Percentiles rank a stretch among this genome's conserved stretches.
phyloP scores from a whole-genome alignment of 176 grass and related monocot species.

The Tillandsia leiboldiana region DNA sequence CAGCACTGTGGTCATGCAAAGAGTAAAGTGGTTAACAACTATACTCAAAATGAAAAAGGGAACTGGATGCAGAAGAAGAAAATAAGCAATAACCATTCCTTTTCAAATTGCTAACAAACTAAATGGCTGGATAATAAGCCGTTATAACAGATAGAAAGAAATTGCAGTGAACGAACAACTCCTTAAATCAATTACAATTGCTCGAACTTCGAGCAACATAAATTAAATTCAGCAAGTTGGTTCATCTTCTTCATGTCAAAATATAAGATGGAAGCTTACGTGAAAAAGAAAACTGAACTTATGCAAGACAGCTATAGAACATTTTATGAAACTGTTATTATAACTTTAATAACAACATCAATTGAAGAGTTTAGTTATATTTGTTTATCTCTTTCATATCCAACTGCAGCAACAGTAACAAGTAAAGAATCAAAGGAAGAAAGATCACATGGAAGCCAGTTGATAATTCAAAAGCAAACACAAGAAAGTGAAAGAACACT shows the following conservation, averaged over 20 bases:
- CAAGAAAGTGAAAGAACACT: conserved; percentile 13
- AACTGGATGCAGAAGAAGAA: neutral
- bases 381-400: neutral
- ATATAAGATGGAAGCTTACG: no score
- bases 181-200: neutral
- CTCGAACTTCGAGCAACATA: neutral
- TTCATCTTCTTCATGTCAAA: no score
- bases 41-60: neutral
- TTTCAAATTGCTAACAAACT: neutral
- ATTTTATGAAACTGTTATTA: neutral
- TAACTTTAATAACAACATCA: neutral
- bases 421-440: conserved; percentile 9
- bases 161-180: neutral
- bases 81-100: neutral
- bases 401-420: neutral
- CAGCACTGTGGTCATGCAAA: neutral
- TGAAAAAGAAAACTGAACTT: neutral
- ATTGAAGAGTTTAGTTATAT: neutral
- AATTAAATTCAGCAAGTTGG: neutral
- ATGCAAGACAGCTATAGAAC: neutral
- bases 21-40: neutral
- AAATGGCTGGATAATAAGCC: neutral
- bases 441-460: conserved; percentile 12
- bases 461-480: neutral
- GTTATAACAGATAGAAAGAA: neutral